Conservation (phyloP, 768 basidiomycete species). For the Suillus tomentosus region DNA sequence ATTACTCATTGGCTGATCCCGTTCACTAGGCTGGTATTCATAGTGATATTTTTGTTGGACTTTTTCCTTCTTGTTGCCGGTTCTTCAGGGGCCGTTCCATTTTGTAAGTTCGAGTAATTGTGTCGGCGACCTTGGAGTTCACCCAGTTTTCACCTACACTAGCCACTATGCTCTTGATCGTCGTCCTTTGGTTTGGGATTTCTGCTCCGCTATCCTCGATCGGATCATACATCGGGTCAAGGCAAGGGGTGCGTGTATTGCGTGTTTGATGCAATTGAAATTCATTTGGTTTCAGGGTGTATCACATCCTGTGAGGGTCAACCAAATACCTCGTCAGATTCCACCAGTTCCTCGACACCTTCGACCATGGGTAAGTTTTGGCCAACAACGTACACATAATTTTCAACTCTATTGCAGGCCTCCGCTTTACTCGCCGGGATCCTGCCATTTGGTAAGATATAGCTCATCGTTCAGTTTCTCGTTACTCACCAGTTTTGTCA, state of each 20-base stretch:
- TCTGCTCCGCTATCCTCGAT: conserved; percentile 86
- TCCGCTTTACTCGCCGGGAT: conserved; percentile 85
- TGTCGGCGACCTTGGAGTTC: not conserved
- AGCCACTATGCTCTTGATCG: conserved; percentile 85
- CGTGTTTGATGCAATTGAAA: conserved; percentile 3
- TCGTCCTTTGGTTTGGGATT: conserved; percentile 91
- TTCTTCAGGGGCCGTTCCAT: conserved; percentile 95
- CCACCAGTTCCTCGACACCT: conserved; percentile 87
- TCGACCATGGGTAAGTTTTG: conserved; percentile 64
- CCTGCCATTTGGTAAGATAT: conserved; percentile 76
- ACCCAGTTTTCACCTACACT: conserved; percentile 6
- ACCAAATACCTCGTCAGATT: conserved; percentile 95
- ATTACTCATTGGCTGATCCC: conserved; percentile 15
- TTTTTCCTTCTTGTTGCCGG: conserved; percentile 82
- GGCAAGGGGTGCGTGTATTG: conserved; percentile 69
- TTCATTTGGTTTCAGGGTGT: conserved; percentile 50
- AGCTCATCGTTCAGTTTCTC: not conserved
- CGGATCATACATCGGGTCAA: conserved; percentile 84
- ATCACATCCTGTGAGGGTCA: conserved; percentile 83
- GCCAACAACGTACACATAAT: conserved; percentile 4
- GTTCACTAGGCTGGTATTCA: conserved; percentile 69
- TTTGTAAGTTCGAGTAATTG: conserved; percentile 53
- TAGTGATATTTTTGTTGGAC: conserved; percentile 86
- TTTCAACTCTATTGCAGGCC: conserved; percentile 41
- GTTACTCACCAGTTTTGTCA: conserved; percentile 10